phyloP scores from a whole-genome alignment of 2,329 filamentous ascomycete genomes.

The Leptographium lundbergii region DNA sequence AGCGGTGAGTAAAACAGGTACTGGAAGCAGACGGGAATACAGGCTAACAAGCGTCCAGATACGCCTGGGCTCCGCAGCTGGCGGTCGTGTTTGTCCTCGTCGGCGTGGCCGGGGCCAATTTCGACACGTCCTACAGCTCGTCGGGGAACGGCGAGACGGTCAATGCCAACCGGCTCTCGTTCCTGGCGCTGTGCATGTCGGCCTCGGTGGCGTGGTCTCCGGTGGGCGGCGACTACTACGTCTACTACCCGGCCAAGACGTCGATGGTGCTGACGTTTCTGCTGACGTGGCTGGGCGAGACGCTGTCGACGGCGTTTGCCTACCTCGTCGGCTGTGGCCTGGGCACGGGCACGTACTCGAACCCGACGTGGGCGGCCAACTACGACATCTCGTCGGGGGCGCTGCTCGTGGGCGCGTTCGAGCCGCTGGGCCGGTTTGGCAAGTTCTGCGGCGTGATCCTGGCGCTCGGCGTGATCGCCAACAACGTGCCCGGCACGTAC shows the following conservation, averaged over 20 bases:
- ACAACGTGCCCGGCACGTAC: constrained; percentile 53
- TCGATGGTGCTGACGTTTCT: constrained; percentile 30
- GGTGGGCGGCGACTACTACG: constrained; percentile 53
- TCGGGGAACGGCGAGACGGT: constrained; percentile 37
- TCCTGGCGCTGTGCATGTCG: constrained; percentile 56
- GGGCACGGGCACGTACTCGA: constrained; percentile 39
- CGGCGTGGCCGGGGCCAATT: constrained; percentile 46
- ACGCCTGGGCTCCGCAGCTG: constrained; percentile 51
- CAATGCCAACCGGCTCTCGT: constrained; percentile 48
- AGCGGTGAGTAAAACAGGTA: constrained; percentile 29
- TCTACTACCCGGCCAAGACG: constrained; percentile 29
- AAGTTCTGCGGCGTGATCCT: constrained; percentile 54
- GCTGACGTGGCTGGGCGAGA: constrained; percentile 43
- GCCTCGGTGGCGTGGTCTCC: constrained; percentile 51
- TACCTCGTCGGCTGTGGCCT: constrained; percentile 51
- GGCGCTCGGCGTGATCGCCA: constrained; percentile 51
- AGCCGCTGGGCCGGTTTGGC: constrained; percentile 47
- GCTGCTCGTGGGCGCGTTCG: constrained; percentile 50
- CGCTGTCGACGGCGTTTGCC: constrained; percentile 44
- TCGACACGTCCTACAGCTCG: constrained; percentile 39
- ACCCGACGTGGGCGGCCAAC: constrained; percentile 41
- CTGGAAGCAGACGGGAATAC: too few relatives aligned
- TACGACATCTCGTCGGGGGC: constrained; percentile 48
- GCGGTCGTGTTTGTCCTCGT: constrained; percentile 48
- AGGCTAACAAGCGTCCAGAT: constrained; percentile 21